Conservation (phyloP, 78 protist genomes). For the Chrysochromulina tobinii region DNA sequence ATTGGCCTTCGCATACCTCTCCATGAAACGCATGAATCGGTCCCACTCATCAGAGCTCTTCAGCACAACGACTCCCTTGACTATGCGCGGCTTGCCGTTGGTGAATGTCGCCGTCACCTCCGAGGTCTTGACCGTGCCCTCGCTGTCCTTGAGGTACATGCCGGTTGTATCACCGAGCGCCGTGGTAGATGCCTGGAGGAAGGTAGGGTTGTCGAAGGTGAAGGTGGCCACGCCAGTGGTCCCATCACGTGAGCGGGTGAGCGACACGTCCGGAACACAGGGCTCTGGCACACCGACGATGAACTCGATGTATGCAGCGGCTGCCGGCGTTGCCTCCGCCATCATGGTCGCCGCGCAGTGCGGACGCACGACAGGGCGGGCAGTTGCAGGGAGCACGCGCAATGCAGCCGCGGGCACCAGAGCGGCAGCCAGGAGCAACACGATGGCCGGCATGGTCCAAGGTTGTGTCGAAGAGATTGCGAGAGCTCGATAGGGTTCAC, state of each 20-base stretch:
- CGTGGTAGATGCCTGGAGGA: not conserved
- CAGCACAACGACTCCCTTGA: not conserved
- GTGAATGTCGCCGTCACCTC: not conserved
- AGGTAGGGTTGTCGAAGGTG: not conserved
- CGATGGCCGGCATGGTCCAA: too few species aligned
- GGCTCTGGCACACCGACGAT: not conserved
- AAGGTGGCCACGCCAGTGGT: not conserved
- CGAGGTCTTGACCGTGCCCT: not conserved
- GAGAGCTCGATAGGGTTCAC: too few species aligned
- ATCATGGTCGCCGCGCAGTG: too few species aligned
- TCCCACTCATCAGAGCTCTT: not conserved
- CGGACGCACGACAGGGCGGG: too few species aligned
- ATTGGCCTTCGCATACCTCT: conserved; percentile 7
- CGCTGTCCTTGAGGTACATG: not conserved
- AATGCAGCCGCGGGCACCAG: too few species aligned
- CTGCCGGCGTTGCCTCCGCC: too few species aligned
- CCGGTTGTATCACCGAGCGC: not conserved
- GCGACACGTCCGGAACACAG: not conserved
- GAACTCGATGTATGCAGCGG: not conserved
- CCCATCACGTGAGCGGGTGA: not conserved
- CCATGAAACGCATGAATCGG: not conserved
- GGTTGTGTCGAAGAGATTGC: too few species aligned
- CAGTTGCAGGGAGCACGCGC: too few species aligned
- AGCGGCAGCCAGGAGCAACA: too few species aligned
- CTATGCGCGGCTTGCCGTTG: conserved; percentile 5